phyloP scores from a whole-genome alignment of 148 eudicot genomes.

The Vaccinium corymbosum region DNA sequence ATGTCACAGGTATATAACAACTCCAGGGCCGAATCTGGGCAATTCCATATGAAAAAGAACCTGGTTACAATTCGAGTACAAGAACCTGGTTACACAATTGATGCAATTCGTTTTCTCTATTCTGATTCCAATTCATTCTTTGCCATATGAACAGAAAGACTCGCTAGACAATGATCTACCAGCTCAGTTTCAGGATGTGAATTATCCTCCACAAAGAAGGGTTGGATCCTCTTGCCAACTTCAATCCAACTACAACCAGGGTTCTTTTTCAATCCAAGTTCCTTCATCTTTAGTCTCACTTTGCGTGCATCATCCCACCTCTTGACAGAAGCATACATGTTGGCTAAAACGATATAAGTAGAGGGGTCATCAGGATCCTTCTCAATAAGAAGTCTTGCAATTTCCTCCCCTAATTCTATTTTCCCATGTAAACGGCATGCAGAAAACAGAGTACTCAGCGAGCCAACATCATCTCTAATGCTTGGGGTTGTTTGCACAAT shows the following conservation, averaged over 20 bases:
- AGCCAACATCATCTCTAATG: conserved; percentile 25
- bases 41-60: neutral
- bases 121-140: conserved; percentile 8
- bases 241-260: conserved; percentile 46
- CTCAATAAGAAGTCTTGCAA: conserved; percentile 28
- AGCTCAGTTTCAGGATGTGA: conserved; percentile 20
- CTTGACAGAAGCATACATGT: conserved; percentile 29
- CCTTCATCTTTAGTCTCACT: conserved; percentile 30
- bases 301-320: conserved; percentile 29
- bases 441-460: conserved; percentile 34
- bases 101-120: neutral
- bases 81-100: neutral
- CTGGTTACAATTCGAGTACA: neutral
- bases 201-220: conserved; percentile 32
- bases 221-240: conserved; percentile 25
- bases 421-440: conserved; percentile 32
- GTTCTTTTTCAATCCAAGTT: conserved; percentile 35
- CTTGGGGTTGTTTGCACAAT: conserved; percentile 20
- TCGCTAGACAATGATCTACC: conserved; percentile 21
- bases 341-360: conserved; percentile 26
- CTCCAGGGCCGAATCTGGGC: neutral
- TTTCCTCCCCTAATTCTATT: conserved; percentile 26
- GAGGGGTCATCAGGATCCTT: conserved; percentile 30
- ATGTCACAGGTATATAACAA: neutral
- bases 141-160: conserved; percentile 30